Conservation (phyloP, 1,284 basidiomycete species). For the Pyrrhoderma lamaoense region DNA sequence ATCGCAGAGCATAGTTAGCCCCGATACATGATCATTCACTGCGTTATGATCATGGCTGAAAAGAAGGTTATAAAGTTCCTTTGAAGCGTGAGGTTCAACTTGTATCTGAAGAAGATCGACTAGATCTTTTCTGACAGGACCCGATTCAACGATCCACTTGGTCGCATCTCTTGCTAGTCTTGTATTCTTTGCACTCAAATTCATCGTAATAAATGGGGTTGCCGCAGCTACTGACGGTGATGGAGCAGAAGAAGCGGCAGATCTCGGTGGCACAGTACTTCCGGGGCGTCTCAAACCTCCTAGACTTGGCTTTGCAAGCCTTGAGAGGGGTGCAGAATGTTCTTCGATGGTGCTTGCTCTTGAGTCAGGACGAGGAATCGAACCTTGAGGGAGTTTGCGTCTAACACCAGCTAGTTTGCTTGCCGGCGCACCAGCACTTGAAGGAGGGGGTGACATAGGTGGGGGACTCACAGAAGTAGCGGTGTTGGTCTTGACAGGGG, state of each 20-base stretch:
- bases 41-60: slow-evolving; percentile 97
- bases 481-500: slow-evolving; percentile 2
- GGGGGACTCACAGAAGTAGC: slow-evolving; percentile 6
- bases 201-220: slow-evolving; percentile 64
- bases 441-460: slow-evolving; percentile 27
- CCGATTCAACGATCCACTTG: slow-evolving; percentile 79
- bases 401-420: slow-evolving; percentile 57
- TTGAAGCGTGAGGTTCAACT: slow-evolving; percentile 81
- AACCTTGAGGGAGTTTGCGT: slow-evolving; percentile 62
- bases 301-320: slow-evolving; percentile 35
- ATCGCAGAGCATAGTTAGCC: slow-evolving; percentile 66
- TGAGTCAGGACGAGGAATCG: slow-evolving; percentile 49
- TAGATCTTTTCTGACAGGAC: slow-evolving; percentile 78
- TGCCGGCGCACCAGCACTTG: slow-evolving; percentile 25
- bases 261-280: slow-evolving; percentile 23
- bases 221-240: slow-evolving; percentile 29
- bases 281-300: slow-evolving; percentile 47
- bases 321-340: slow-evolving; percentile 27
- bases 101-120: slow-evolving; percentile 84
- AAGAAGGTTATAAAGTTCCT: slow-evolving; percentile 70
- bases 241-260: slow-evolving; percentile 26
- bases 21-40: slow-evolving; percentile 86
- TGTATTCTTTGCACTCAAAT: slow-evolving; percentile 63
- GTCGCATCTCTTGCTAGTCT: slow-evolving; percentile 76
- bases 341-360: slow-evolving; percentile 51